A percentile compares a stretch with the other conserved stretches of the same genome.
These are phyloP conservation scores for Quercus wislizeni DNA, from an alignment of 306 rosid species.

Conservation along the genomic window DNA sequence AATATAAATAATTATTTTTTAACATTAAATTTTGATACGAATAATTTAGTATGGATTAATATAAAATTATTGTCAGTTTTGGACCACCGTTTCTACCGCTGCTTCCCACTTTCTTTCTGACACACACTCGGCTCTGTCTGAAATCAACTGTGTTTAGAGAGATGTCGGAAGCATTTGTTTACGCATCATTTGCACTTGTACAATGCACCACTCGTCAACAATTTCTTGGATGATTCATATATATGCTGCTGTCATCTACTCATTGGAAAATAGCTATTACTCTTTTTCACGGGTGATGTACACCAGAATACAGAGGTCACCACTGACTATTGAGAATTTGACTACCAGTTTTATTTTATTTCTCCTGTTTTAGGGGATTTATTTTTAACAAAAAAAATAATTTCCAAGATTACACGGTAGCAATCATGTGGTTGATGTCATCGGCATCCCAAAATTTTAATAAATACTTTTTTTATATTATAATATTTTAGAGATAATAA, in stretches of 20 bases:
- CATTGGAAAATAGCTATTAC: background rate
- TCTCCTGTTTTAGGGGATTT: too few relatives aligned
- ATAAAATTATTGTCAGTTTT: background rate
- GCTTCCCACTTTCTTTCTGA: background rate
- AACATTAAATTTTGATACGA: too few relatives aligned
- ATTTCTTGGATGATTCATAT: background rate
- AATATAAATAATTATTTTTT: rapidly evolving
- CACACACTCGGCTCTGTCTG: background rate
- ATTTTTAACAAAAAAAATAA: too few relatives aligned
- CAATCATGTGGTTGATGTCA: too few relatives aligned
- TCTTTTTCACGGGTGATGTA: background rate
- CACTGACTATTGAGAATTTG: too few relatives aligned
- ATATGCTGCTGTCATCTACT: background rate
- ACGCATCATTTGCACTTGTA: background rate
- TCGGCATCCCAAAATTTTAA: too few relatives aligned
- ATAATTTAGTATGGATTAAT: too few relatives aligned
- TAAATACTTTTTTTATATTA: too few relatives aligned
- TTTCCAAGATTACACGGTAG: too few relatives aligned
- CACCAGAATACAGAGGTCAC: background rate
- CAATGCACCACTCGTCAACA: background rate
- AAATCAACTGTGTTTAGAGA: background rate
- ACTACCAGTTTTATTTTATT: too few relatives aligned
- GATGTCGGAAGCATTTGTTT: background rate
- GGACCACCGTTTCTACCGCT: background rate
- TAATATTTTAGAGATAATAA: too few relatives aligned